Evolutionary conservation across 2,329 filamentous ascomycete genomes (phyloP).

Genomic region (Fusarium paranaense): DNA sequence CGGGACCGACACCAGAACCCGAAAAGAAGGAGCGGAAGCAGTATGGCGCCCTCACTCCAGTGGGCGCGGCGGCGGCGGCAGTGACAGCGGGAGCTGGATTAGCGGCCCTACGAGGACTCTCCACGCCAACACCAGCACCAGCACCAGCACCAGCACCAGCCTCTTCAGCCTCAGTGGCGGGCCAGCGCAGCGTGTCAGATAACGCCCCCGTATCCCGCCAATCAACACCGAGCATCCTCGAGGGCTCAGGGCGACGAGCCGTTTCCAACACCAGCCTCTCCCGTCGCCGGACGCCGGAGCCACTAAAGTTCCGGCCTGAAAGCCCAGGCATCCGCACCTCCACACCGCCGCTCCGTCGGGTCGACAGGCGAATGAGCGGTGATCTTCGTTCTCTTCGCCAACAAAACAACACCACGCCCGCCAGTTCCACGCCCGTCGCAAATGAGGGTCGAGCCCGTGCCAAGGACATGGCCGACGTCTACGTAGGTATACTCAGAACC

Average conservation of each 20-base stretch:
- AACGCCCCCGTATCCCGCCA: slow-evolving; percentile 34
- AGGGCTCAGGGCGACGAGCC: slow-evolving; percentile 53
- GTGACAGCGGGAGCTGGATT: slow-evolving; percentile 29
- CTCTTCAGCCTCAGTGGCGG: slow-evolving; percentile 7
- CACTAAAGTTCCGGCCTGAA: slow-evolving; percentile 68
- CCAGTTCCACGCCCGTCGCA: slow-evolving; percentile 73
- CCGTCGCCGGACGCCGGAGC: slow-evolving; percentile 65
- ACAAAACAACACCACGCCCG: slow-evolving; percentile 49
- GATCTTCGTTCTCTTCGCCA: slow-evolving; percentile 68
- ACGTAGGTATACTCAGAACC: slow-evolving; percentile 73
- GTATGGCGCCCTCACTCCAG: slow-evolving; percentile 45
- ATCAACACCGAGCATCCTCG: slow-evolving; percentile 37
- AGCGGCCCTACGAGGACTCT: slow-evolving; percentile 26
- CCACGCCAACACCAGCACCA: slow-evolving; percentile 25
- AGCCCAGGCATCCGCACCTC: slow-evolving; percentile 67
- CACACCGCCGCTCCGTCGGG: slow-evolving; percentile 78
- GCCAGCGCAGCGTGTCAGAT: slow-evolving; percentile 54
- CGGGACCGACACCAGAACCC: slow-evolving; percentile 57
- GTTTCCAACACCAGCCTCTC: slow-evolving; percentile 67
- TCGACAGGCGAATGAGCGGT: slow-evolving; percentile 76
- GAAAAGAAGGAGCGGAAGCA: slow-evolving; percentile 53
- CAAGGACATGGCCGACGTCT: slow-evolving; percentile 92
- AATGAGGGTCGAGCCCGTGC: slow-evolving; percentile 88
- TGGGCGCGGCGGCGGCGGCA: slow-evolving; percentile 23
- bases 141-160: slow-evolving; percentile 15